Conservation (phyloP, 2,329 filamentous ascomycete genomes). For the Aspergillus sp. region DNA sequence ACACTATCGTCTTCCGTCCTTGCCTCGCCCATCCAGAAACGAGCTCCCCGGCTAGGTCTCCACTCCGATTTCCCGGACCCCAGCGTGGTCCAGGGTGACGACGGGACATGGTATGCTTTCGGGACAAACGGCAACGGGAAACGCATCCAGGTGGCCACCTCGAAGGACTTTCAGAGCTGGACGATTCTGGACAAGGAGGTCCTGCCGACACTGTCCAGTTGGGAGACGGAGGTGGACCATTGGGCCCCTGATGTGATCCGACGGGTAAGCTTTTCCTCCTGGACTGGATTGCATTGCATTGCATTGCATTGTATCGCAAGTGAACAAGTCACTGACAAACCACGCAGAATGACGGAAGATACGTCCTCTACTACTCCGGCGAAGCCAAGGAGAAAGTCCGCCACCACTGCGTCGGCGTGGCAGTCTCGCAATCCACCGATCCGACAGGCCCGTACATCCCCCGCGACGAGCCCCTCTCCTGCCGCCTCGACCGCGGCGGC, state of each 20-base stretch:
- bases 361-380: slow-evolving; percentile 55
- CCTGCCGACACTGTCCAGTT: slow-evolving; percentile 45
- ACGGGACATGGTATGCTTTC: slow-evolving; percentile 51
- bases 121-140: slow-evolving; percentile 46
- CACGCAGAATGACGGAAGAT: slow-evolving; percentile 39
- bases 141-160: slow-evolving; percentile 48
- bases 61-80: slow-evolving; percentile 36
- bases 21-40: slow-evolving; percentile 14
- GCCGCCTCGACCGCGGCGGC: slow-evolving; percentile 47
- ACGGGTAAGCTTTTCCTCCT: slow-evolving; percentile 26
- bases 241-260: slow-evolving; percentile 56
- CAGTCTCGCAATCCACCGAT: slow-evolving; percentile 38
- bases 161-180: slow-evolving; percentile 41
- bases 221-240: slow-evolving; percentile 47
- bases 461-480: slow-evolving; percentile 43
- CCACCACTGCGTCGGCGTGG: slow-evolving; percentile 53
- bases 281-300: not conserved
- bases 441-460: slow-evolving; percentile 47
- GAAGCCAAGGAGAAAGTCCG: slow-evolving; percentile 31
- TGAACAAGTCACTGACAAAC: not conserved
- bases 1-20: slow-evolving; percentile 7
- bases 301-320: not conserved
- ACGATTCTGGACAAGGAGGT: slow-evolving; percentile 47
- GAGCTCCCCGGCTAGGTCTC: slow-evolving; percentile 19
- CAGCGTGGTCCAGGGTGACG: slow-evolving; percentile 39